Base-by-base conservation (phyloP, 148 eudicot species). In the Fagopyrum esculentum region DNA sequence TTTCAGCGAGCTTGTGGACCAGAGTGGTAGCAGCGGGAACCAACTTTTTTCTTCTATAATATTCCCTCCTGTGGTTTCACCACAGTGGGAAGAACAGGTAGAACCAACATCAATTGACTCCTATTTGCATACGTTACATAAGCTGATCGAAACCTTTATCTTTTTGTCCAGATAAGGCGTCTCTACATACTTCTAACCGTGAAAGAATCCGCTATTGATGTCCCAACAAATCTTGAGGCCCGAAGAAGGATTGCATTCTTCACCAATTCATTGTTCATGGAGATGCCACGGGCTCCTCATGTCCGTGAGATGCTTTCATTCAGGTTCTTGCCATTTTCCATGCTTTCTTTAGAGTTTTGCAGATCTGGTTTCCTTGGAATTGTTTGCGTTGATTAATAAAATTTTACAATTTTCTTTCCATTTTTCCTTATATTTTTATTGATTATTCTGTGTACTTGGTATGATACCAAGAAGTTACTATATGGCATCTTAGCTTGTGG, bases 61-160 rank as follows among this genome's bases (percentile, higher is more conserved):
- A 17, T 94, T 77, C 74, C 98, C 98, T 75, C 97, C 93, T 43
- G 83, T 79, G 80, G 84, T 83, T 79, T 88, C 96, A 74, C 84
- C 97, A 75, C 93, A 90, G 54, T 92, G 92, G 93, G 98, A 92
- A 87, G 97, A 95, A 64, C 93, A 95, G 93, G 97, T 91, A 76
- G 19, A 69, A 44, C 54, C 35, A 19, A 46, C 51, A 71, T 9
- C 55, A 71, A 49, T 49, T 71, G 43, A n/a, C 16, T 49, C n/a
- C 30, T 71, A 29, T 71, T 35, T 71, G 74, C 55, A 45, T 71
- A 49, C 11, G 8, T 9, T 16, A 48, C n/a, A 11, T 17, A 70
- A 75, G 72, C 26, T 0, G 43, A 30, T 76, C 74, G 19, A 73
- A 12, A 45, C 49, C 69, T 6, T 73, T 35, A 35, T 35, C 40